Conservation (phyloP, 108 stramenopile genomes). For the Pseudonitzschia multiseries region DNA sequence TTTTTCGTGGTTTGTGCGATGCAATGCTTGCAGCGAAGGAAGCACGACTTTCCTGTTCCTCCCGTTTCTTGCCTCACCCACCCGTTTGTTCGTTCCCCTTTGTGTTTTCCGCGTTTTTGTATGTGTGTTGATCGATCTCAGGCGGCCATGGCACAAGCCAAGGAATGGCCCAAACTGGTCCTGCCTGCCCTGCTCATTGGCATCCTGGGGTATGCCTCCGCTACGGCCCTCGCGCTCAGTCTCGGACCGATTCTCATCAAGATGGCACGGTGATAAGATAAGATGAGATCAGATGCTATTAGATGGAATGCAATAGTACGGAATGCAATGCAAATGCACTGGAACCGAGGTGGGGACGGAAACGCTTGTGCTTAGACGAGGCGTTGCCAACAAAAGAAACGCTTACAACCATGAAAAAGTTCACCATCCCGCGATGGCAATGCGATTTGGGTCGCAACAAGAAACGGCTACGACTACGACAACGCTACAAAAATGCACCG, state of each 20-base stretch:
- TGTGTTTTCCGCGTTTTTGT: neutral
- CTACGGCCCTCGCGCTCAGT: slow-evolving; percentile 82
- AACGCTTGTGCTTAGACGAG: too few species aligned
- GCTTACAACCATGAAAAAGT: too few species aligned
- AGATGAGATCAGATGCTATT: too few species aligned
- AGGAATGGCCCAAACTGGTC: slow-evolving; percentile 85
- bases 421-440: too few species aligned
- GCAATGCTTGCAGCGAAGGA: neutral
- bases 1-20: neutral
- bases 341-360: too few species aligned
- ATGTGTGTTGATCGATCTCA: neutral
- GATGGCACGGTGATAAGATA: slow-evolving; percentile 21
- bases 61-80: too few species aligned
- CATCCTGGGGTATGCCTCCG: slow-evolving; percentile 91
- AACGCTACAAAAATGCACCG: too few species aligned
- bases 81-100: neutral
- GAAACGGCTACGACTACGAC: too few species aligned
- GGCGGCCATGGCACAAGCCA: slow-evolving; percentile 92
- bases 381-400: too few species aligned
- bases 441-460: too few species aligned
- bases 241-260: slow-evolving; percentile 62
- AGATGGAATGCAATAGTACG: too few species aligned
- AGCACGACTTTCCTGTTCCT: neutral
- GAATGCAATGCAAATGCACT: too few species aligned
- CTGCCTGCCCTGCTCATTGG: slow-evolving; percentile 86